Percentiles rank a stretch among this genome's conserved stretches.
Conservation (phyloP, 1,284 basidiomycete genomes). For the Chalciporus sp. region DNA sequence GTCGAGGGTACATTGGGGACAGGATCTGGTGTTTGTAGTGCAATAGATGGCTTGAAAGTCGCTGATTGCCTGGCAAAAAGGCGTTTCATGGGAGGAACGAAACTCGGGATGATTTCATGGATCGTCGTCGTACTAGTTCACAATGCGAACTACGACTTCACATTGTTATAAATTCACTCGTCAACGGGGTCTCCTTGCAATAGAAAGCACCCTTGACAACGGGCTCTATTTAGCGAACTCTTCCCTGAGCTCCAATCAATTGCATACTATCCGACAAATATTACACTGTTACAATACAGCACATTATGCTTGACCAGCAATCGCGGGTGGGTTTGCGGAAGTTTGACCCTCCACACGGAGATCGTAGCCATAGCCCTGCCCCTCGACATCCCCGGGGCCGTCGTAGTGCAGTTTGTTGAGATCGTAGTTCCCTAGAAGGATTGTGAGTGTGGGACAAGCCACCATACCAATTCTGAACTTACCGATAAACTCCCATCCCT, state of each 20-base stretch:
- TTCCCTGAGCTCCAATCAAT: not conserved
- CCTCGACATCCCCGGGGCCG: conserved; percentile 69
- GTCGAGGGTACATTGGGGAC: not conserved
- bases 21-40: not conserved
- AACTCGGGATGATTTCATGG: not conserved
- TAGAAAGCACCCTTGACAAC: not conserved
- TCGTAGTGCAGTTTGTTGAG: conserved; percentile 81
- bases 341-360: conserved; percentile 50
- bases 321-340: conserved; percentile 21
- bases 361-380: conserved; percentile 77
- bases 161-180: too few species aligned
- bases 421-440: conserved; percentile 75
- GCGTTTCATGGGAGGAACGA: conserved; percentile 29
- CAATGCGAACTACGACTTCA: too few species aligned
- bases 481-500: conserved; percentile 95
- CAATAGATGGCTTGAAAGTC: conserved; percentile 1
- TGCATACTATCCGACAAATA: conserved; percentile 6
- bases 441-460: conserved; percentile 12
- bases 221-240: not conserved
- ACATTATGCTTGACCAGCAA: conserved; percentile 21
- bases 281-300: conserved; percentile 19
- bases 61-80: conserved; percentile 16
- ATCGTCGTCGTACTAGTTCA: not conserved
- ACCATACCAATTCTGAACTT: conserved; percentile 27
- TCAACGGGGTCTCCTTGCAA: too few species aligned